Conservation (phyloP, 495 filamentous ascomycete species). For the Annulohypoxylon moriforme region DNA sequence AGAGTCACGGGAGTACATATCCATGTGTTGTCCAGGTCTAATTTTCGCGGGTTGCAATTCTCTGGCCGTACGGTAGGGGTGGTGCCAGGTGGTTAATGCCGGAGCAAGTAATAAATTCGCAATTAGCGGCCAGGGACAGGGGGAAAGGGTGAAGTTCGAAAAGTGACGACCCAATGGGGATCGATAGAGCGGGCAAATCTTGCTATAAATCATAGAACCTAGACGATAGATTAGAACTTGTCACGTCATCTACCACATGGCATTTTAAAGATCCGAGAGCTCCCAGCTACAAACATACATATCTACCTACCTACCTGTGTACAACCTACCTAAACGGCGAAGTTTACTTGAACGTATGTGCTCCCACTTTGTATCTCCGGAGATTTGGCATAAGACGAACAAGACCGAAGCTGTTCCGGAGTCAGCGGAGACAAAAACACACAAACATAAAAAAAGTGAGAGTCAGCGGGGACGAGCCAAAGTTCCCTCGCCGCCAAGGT, state of each 20-base stretch:
- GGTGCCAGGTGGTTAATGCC: slow-evolving; percentile 8
- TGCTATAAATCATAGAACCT: slow-evolving; percentile 15
- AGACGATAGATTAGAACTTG: slow-evolving; percentile 19
- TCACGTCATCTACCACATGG: slow-evolving; percentile 34
- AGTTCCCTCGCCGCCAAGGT: background rate
- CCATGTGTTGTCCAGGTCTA: slow-evolving; percentile 23
- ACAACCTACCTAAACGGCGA: background rate
- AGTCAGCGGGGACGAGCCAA: slow-evolving; percentile 14
- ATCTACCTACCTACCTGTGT: background rate
- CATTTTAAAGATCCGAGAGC: slow-evolving; percentile 10
- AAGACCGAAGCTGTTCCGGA: slow-evolving; percentile 8
- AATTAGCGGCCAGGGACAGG: slow-evolving; percentile 16
- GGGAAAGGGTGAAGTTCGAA: background rate
- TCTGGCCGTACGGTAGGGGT: slow-evolving; percentile 34
- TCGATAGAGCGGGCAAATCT: slow-evolving; percentile 9
- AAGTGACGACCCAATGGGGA: slow-evolving; percentile 23
- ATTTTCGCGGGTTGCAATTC: slow-evolving; percentile 7
- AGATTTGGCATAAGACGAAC: slow-evolving; percentile 14
- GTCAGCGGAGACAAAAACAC: slow-evolving; percentile 6
- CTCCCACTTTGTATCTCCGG: background rate
- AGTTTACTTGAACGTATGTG: background rate
- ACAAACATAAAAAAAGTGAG: background rate
- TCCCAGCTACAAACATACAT: background rate
- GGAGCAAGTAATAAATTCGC: slow-evolving; percentile 17
- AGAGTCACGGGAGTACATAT: slow-evolving; percentile 28